Base-by-base conservation (phyloP, 345 rosid species). In the Aquilaria yunnanensis region DNA sequence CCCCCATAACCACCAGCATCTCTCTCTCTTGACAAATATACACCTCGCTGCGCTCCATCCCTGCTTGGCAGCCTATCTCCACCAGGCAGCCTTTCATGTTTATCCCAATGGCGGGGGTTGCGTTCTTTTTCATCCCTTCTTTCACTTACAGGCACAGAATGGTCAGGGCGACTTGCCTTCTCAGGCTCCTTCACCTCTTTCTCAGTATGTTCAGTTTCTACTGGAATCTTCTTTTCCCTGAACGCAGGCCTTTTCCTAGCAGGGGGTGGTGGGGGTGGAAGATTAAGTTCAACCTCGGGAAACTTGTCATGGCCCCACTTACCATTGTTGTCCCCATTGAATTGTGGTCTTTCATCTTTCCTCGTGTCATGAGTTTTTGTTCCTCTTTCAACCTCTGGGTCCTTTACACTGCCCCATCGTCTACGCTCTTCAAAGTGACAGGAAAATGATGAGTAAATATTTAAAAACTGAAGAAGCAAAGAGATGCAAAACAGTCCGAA, bases 161-260 rank as follows among this genome's bases (percentile, higher is more conserved):
- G 83, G 67, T 56, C 54, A 50, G 74, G 49, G 16, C 53, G 69
- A 51, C 67, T 59, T 11, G 73, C 67, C 61, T 72, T 87, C 46
- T 23, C 68, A 10, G 74, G 70, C 61, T 81, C 86, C n/a, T 53
- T 60, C 33, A 70, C 50, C 49, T 70, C 62, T 54, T 74, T 77
- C 43, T 70, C 76, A 13, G 71, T 47, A 70, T 73, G 77, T 52
- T 71, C 72, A 43, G 80, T 46, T 32, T 75, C 85, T 57, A 64
- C 74, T 3, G 80, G 69, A 7, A 54, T 65, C 78, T 84, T 95
- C 74, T 80, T 83, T 80, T 95, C 97, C 57, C 84, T 80, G 77
- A 91, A 95, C 63, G 99, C 87, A n/a, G 92, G 96, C 64, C 94
- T 81, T 79, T 87, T 95, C 67, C 80, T 78, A 30, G 71, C 63